phyloP scores from a whole-genome alignment of 1,284 basidiomycete species.

The Ustilago shanxiensis region DNA sequence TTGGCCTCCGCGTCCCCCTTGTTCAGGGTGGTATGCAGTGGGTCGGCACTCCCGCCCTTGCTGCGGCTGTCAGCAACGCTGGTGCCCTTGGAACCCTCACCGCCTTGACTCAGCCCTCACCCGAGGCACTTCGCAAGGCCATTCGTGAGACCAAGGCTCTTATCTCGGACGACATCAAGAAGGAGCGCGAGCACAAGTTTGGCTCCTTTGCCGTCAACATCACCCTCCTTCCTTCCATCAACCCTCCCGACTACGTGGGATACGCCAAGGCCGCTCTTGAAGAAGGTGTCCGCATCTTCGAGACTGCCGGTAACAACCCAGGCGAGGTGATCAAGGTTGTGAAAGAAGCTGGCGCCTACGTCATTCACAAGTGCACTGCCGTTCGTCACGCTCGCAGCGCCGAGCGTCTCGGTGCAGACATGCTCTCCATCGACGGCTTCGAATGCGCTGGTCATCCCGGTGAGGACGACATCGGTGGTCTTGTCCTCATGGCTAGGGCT shows the following conservation, averaged over 20 bases:
- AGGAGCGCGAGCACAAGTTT: constrained; percentile 54
- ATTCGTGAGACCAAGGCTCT: constrained; percentile 79
- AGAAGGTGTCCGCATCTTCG: constrained; percentile 88
- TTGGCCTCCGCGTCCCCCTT: constrained; percentile 69
- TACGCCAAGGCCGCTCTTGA: constrained; percentile 85
- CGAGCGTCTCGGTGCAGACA: constrained; percentile 83
- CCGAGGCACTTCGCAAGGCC: constrained; percentile 84
- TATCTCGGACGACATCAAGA: constrained; percentile 47
- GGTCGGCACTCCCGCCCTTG: constrained; percentile 82
- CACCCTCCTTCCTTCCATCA: constrained; percentile 88
- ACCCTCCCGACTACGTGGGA: constrained; percentile 88
- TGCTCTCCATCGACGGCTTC: constrained; percentile 73
- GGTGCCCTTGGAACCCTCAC: constrained; percentile 90
- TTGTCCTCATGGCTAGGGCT: constrained; percentile 90
- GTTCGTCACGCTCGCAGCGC: constrained; percentile 75
- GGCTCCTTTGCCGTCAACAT: constrained; percentile 82
- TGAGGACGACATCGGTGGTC: constrained; percentile 90
- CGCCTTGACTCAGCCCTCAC: constrained; percentile 85
- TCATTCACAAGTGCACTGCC: constrained; percentile 94
- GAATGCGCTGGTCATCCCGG: constrained; percentile 91
- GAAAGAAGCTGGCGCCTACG: constrained; percentile 80
- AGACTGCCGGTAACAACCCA: constrained; percentile 92
- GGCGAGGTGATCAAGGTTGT: constrained; percentile 84
- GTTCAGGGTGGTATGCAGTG: constrained; percentile 72
- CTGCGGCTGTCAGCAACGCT: constrained; percentile 84